Evolutionary conservation across 768 basidiomycete species (phyloP), one percentile per base, ranked within the genome.

Genomic region (Dioszegia crocea): DNA sequence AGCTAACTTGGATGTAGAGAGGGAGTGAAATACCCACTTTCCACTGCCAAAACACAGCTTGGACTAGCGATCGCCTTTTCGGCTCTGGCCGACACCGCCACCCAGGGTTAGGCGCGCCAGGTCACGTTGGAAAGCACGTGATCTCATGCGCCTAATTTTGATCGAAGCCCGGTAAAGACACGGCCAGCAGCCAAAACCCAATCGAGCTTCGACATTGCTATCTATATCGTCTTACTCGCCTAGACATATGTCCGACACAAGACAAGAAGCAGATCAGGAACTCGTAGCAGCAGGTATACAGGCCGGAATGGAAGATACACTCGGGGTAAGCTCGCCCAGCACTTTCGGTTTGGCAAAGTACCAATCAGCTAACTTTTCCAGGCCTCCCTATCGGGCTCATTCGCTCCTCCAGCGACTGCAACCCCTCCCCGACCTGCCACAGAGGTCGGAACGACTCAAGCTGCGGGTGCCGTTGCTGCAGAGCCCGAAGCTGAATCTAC

Each of bases 401-500:
- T 68, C 57, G 59, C 64, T 44, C 65, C 60, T 26, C 69, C 63
- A 58, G 63, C 64, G 36, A 54, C 66, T 30, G 54, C 48, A 19
- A 44, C 48, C 11, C 26, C 54, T 26, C 54, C 44, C 19, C 31
- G 31, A 5, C 41, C 54, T 43, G 44, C 54, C 23, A 56, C 40
- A 31, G 38, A 61, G 46, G 51, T 40, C 57, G 55, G 56, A 46
- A 62, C 73, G 88, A 88, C 88, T 17, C 50, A 66, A 31, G 51
- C 51, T 29, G 6, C 51, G 21, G 51, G 51, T 4, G 52, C 59
- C 1, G 52, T 51, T 8, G 27, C 62, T 6, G 61, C 62, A 4
- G 57, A 60, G 33, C 44, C 58, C 1, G 44, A 53, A 19, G 39
- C 47, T 27, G 67, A 68, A 36, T 31, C 41, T 2, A 59, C 44